Base-by-base conservation (phyloP, 2,329 filamentous ascomycete species). In the Aspergillus brunneoviolaceus region DNA sequence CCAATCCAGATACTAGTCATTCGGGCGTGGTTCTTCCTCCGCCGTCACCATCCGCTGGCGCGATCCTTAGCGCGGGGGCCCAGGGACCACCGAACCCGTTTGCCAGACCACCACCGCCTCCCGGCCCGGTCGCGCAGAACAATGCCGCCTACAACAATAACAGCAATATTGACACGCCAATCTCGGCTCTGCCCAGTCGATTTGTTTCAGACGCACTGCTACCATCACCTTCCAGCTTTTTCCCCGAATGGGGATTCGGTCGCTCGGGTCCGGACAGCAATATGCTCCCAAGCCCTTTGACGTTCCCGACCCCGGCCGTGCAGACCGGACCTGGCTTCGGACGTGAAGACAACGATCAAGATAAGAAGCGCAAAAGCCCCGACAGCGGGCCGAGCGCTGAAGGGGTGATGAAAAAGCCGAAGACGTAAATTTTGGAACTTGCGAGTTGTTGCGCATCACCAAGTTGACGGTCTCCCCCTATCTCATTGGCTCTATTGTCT, bases 21-120 rank as follows among this genome's bases (percentile, higher is more conserved):
- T 83, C 85, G 4, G 86, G 87, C 19, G 88, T 96, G 21, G 91
- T 97, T 2, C 82, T 99, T 5, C 95, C 95, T 19, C 94, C 94
- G 7, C 95, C 95, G 0, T 97, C 95, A 1, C 94, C 95, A 0
- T 96, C 92, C 31, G 90, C 92, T 2, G 90, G 90, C 23, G 87
- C 92, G 2, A 82, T 98, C 6, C 81, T 97, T 58, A 96, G 92
- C 51, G 95, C 95, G 0, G 95, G 95, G 47, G 94, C 95, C 9
- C 89, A 89, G 42, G 95, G 95, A 0, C 95, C 95, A 14, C 92
- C 92, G 2, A 99, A 99, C 74, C 95, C 95, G 0, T 99, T 98
- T 74, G 95, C 95, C 7, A 85, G 94, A 48, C 95, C 94, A 1
- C 85, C 94, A 0, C 85, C 88, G 27, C 92, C 90, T 4, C 91